Conservation (phyloP, 2,329 filamentous ascomycete species). For the Aureobasidium zeae region DNA sequence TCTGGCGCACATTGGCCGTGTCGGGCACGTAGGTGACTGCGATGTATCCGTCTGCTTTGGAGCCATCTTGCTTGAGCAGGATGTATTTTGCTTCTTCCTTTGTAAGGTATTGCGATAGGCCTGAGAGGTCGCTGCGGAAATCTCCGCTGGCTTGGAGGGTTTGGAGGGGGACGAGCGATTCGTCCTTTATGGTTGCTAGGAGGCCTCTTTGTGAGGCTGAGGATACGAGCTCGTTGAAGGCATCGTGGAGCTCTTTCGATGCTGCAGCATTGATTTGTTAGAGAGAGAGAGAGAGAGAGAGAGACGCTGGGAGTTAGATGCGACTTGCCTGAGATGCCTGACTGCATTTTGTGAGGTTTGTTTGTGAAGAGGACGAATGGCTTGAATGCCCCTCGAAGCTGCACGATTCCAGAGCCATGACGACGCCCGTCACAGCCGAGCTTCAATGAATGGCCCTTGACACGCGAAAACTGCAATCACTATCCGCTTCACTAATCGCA, state of each 20-base stretch:
- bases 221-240: conserved; percentile 61
- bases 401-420: conserved; percentile 9
- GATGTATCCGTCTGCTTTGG: conserved; percentile 41
- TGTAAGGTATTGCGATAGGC: conserved; percentile 55
- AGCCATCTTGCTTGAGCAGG: conserved; percentile 52
- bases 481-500: too few relatives aligned
- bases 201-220: conserved; percentile 57
- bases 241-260: conserved; percentile 64
- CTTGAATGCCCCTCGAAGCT: conserved; percentile 12
- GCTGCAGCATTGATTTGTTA: conserved; percentile 39
- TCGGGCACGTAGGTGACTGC: conserved; percentile 74
- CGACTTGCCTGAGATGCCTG: conserved; percentile 59
- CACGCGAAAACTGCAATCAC: too few relatives aligned
- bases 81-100: conserved; percentile 62
- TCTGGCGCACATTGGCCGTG: conserved; percentile 67
- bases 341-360: conserved; percentile 52
- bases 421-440: too few relatives aligned
- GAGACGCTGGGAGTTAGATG: neutral
- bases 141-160: conserved; percentile 41
- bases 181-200: conserved; percentile 59
- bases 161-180: conserved; percentile 55
- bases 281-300: too few relatives aligned
- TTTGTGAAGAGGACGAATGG: neutral
- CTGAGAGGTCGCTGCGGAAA: conserved; percentile 45
- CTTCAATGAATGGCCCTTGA: too few relatives aligned